Percentiles rank a stretch among this genome's conserved stretches.
Evolutionary conservation across 2,329 filamentous ascomycete species (phyloP).

Genomic region (Tolypocladium album): DNA sequence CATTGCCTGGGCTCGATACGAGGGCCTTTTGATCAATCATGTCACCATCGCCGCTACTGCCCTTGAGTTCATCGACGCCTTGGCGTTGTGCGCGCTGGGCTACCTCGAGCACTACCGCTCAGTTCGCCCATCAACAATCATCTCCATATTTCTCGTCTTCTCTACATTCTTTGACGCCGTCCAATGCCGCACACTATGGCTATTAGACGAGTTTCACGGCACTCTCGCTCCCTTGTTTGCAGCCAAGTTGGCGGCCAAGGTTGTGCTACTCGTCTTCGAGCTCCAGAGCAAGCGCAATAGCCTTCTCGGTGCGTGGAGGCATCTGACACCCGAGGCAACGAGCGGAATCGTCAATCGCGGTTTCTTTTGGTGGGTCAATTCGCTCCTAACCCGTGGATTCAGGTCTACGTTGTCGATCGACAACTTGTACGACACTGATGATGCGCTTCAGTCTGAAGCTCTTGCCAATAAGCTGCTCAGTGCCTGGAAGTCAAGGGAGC

Average conservation of each 20-base stretch:
- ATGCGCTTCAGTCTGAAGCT: background rate
- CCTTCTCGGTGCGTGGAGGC: slow-evolving; percentile 12
- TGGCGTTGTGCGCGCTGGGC: slow-evolving; percentile 14
- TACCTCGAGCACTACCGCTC: slow-evolving; percentile 20
- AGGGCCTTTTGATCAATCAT: no score
- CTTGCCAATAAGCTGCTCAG: background rate
- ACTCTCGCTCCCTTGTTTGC: slow-evolving; percentile 14
- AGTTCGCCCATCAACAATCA: slow-evolving; percentile 24
- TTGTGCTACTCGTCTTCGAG: slow-evolving; percentile 1
- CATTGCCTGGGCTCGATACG: no score
- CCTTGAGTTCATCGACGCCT: slow-evolving; percentile 14
- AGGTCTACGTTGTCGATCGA: background rate
- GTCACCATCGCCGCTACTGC: slow-evolving; percentile 5
- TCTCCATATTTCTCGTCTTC: slow-evolving; percentile 25
- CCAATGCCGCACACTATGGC: slow-evolving; percentile 14
- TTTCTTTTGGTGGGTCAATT: slow-evolving; percentile 13
- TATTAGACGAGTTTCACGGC: slow-evolving; percentile 10
- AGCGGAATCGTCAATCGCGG: slow-evolving; percentile 8
- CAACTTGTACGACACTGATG: background rate
- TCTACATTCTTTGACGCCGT: slow-evolving; percentile 20
- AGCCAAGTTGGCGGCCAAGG: slow-evolving; percentile 16
- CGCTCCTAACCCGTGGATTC: background rate
- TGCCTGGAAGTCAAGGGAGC: background rate
- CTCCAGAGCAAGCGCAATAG: background rate
- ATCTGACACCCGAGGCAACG: slow-evolving; percentile 16